Evolutionary conservation across 495 filamentous ascomycete species (phyloP), one percentile per base, ranked within the genome.

Genomic region (Cercophora newfieldiana): DNA sequence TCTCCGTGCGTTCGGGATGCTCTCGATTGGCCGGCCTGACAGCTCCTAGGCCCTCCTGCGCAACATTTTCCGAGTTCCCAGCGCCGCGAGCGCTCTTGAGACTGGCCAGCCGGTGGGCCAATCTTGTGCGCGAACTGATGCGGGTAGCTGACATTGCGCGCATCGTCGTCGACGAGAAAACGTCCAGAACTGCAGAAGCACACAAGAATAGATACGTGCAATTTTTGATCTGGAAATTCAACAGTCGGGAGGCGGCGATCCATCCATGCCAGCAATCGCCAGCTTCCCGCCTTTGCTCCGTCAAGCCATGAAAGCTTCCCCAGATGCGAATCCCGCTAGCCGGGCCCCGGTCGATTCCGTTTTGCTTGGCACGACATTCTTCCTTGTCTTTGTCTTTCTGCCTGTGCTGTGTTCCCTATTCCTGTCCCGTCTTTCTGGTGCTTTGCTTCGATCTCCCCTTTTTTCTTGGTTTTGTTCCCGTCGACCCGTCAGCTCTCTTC

Each of bases 61-160:
- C 61, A 66, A 67, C 68, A 70, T 67, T 66, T 65, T 33, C 51
- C 62, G 64, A 67, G 37, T 37, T 24, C 61, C 61, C 49, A 55
- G 31, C 21, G 56, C 53, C 47, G 30, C 30, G 49, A 49, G 48
- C 49, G 30, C 53, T n/a, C 65, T 61, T 28, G 22, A 33, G 59
- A 37, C 22, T 51, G 44, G 30, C 50, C 31, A 55, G 30, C 30
- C 29, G 30, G 49, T 7, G 21, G 61, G 29, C 60, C 44, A 64
- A 59, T 54, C 33, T 55, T 37, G 28, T 58, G 54, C 54, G 50
- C 50, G 21, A 22, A 53, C 50, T 22, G 37, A 44, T 44, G 59
- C 61, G 49, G 61, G 49, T 51, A 56, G 26, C 29, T 44, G 33
- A 60, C 29, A 58, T 53, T 22, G 50, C 50, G 50, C 50, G 50